Conservation (phyloP, 164 flowering plant genomes). For the Taxillus chinensis region DNA sequence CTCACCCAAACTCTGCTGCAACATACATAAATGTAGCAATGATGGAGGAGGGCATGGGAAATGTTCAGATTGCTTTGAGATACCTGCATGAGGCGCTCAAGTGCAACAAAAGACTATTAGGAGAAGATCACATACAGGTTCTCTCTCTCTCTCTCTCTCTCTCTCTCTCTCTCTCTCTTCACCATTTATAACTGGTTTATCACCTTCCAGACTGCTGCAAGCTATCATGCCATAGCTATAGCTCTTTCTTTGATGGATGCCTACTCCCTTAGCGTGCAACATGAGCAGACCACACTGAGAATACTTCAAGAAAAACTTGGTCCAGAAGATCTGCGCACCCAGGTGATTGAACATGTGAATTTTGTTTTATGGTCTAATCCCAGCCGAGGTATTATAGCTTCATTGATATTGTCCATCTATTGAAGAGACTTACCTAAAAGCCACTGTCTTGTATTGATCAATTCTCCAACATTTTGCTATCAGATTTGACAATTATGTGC, state of each 20-base stretch:
- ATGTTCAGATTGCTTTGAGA: slow-evolving; percentile 81
- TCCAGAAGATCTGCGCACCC: slow-evolving; percentile 78
- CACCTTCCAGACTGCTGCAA: slow-evolving; percentile 69
- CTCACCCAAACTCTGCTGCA: slow-evolving; percentile 93
- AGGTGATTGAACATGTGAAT: slow-evolving; percentile 26
- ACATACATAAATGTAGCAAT: slow-evolving; percentile 91
- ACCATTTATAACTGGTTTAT: background rate
- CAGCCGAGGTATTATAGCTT: too few species aligned
- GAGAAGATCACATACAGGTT: slow-evolving; percentile 89
- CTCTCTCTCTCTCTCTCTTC: slow-evolving; percentile 7
- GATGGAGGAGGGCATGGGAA: slow-evolving; percentile 99
- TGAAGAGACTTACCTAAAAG: too few species aligned
- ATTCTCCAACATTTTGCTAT: too few species aligned
- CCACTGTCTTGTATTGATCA: too few species aligned
- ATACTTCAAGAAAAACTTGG: slow-evolving; percentile 83
- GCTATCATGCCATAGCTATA: slow-evolving; percentile 94
- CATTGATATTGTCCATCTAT: too few species aligned
- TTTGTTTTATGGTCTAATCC: too few species aligned
- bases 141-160: slow-evolving; percentile 18
- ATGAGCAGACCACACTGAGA: slow-evolving; percentile 80
- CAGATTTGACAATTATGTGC: too few species aligned
- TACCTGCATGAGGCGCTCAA: slow-evolving; percentile 92
- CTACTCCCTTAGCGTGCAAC: slow-evolving; percentile 82
- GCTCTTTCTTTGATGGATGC: slow-evolving; percentile 94
- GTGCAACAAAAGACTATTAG: slow-evolving; percentile 74